These are phyloP conservation scores for Lasiosphaeriaceae sp. DNA, from an alignment of 495 filamentous ascomycete genomes.

Conservation along the genomic window DNA sequence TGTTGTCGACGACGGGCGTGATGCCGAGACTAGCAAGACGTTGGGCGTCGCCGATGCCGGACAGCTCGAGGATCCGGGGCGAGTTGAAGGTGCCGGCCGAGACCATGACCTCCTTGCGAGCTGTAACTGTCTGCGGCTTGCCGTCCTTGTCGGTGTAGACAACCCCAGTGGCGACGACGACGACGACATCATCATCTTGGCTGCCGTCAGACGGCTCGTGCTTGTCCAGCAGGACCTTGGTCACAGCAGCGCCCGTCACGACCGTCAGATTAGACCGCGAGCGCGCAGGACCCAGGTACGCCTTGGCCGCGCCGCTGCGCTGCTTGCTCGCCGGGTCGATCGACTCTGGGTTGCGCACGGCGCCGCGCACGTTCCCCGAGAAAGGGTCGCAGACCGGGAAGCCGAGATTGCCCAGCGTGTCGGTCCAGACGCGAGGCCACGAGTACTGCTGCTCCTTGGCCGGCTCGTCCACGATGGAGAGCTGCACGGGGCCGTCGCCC, in stretches of 20 bases:
- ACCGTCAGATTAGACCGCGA: conserved; percentile 37
- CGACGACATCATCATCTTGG: background rate
- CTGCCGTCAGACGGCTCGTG: background rate
- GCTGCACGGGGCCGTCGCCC: conserved; percentile 13
- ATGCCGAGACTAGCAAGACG: conserved; percentile 39
- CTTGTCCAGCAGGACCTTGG: conserved; percentile 39
- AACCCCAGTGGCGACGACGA: conserved; percentile 38
- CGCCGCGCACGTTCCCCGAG: conserved; percentile 27
- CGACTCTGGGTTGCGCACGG: conserved; percentile 19
- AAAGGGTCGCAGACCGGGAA: conserved; percentile 14
- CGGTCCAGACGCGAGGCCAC: conserved; percentile 25
- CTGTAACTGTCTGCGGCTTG: conserved; percentile 37
- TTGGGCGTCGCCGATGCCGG: conserved; percentile 33
- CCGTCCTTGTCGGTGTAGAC: conserved; percentile 39
- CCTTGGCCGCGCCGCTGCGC: conserved; percentile 23
- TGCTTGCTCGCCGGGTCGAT: conserved; percentile 32
- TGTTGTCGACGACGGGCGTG: conserved; percentile 40
- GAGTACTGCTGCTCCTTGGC: too few relatives aligned
- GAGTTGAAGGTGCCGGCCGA: conserved; percentile 48
- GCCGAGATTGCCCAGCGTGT: conserved; percentile 21
- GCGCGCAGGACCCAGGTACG: conserved; percentile 23
- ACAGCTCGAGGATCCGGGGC: conserved; percentile 48
- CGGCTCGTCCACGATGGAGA: conserved; percentile 14
- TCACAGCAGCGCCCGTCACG: conserved; percentile 30
- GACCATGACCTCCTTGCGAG: conserved; percentile 50